These are phyloP conservation scores for Emiliania huxleyi DNA, from an alignment of 78 protist species.

Conservation along the genomic window DNA sequence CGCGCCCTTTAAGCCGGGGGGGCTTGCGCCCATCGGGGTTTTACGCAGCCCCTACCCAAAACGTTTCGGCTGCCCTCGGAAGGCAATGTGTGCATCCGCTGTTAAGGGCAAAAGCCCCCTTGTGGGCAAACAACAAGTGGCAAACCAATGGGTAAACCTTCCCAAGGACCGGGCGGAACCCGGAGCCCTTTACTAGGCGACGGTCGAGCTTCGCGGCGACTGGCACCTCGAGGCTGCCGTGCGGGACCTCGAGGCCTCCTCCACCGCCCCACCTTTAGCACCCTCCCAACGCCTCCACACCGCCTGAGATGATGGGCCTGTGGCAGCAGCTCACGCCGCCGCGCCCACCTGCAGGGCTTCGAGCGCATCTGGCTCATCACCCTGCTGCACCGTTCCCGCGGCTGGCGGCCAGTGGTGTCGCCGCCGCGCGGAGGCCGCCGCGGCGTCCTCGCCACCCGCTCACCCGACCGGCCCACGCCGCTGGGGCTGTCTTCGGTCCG, in stretches of 20 bases:
- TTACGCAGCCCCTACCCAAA: background rate
- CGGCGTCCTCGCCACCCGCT: conserved; percentile 11
- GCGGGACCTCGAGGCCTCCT: background rate
- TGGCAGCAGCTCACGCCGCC: no score
- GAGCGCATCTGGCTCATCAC: background rate
- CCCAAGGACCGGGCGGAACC: no score
- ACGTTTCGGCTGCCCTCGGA: background rate
- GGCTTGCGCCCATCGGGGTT: background rate
- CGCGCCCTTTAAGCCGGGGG: background rate
- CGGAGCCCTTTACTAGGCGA: no score
- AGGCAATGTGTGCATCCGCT: background rate
- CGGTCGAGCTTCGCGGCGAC: background rate
- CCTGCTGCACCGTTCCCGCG: background rate
- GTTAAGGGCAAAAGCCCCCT: background rate
- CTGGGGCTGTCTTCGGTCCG: background rate
- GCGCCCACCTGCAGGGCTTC: no score
- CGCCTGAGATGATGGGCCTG: no score
- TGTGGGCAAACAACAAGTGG: background rate
- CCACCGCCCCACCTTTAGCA: no score
- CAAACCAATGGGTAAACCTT: no score
- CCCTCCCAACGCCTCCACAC: no score
- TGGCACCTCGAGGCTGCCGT: background rate
- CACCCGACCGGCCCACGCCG: conserved; percentile 10
- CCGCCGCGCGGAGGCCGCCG: background rate
- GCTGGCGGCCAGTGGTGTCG: background rate